These are phyloP conservation scores for Cucurbita maxima DNA, from an alignment of 306 rosid genomes.

Conservation along the genomic window DNA sequence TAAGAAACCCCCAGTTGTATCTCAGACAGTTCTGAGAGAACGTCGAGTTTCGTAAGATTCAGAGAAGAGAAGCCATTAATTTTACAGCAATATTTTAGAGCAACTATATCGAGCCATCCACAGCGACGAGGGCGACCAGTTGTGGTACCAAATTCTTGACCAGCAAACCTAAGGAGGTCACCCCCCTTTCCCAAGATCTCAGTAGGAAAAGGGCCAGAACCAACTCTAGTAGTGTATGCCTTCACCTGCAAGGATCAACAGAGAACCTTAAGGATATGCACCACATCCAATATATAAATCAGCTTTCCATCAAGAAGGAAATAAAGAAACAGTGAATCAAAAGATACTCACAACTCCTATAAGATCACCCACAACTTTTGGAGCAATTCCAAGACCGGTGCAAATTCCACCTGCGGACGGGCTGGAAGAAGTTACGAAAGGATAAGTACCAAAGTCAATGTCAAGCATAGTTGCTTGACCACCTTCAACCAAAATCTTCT, in stretches of 20 bases:
- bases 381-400: slow-evolving; percentile 95
- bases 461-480: slow-evolving; percentile 97
- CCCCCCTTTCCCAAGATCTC: slow-evolving; percentile 69
- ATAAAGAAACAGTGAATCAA: not conserved
- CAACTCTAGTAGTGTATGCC: slow-evolving; percentile 95
- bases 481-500: slow-evolving; percentile 89
- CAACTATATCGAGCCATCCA: slow-evolving; percentile 93
- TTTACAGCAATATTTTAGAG: slow-evolving; percentile 61
- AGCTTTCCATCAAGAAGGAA: not conserved
- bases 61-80: slow-evolving; percentile 78
- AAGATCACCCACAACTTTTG: slow-evolving; percentile 78
- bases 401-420: slow-evolving; percentile 98
- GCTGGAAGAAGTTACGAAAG: slow-evolving; percentile 93
- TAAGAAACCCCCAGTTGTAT: slow-evolving; percentile 71
- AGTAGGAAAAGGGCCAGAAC: slow-evolving; percentile 95
- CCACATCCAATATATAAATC: not conserved
- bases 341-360: slow-evolving; percentile 71
- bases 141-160: slow-evolving; percentile 95
- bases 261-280: not conserved
- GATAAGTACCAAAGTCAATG: slow-evolving; percentile 93
- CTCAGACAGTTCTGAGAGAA: slow-evolving; percentile 59
- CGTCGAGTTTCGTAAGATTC: slow-evolving; percentile 91
- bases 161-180: slow-evolving; percentile 79
- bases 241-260: slow-evolving; percentile 55
- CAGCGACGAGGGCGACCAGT: slow-evolving; percentile 98